Evolutionary conservation across 2,329 filamentous ascomycete genomes (phyloP), one percentile per base, ranked within the genome.

Genomic region (Orbilia quercus): DNA sequence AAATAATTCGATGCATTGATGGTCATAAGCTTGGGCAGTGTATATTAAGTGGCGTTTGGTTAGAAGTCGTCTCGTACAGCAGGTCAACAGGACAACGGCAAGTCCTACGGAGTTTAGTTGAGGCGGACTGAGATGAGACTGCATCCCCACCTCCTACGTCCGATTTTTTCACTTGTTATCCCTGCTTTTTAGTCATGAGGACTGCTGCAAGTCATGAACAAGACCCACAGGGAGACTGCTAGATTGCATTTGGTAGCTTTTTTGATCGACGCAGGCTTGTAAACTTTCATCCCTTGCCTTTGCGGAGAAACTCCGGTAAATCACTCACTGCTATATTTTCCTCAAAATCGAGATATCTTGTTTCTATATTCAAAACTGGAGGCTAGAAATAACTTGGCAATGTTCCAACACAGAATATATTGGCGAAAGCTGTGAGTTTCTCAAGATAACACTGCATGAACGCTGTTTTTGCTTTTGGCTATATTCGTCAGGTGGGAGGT

Each of bases 281-380:
- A 55, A 62, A 31, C 9, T 34, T 65, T 40, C n/a, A 16, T 60
- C 45, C 67, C 67, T 42, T 59, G 59, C 38, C 23, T 34, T 48
- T 72, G 67, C 67, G 67, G 67, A 72, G 67, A 72, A 72, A 72
- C 67, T 72, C 67, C 67, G 67, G 67, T 72, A 72, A 72, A 72
- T 72, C 67, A 65, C 67, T 59, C 67, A 70, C 20, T 12, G 22
- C 40, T 20, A 40, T 1, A 25, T 9, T 69, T 23, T 48, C 14
- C 18, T 59, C 22, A 20, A 42, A 28, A 44, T 40, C 16, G 23
- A 12, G 18, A 22, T 58, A 12, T 58, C 34, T 51, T 44, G n/a
- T 23, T 57, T 36, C 11, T 45, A 20, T 2, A 34, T 45, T 28
- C 12, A 14, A 34, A 38, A 18, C 6, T 11, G 20, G 7, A 28